Conservation (phyloP, 1,284 basidiomycete species). For the Heliocybe sulcata region DNA sequence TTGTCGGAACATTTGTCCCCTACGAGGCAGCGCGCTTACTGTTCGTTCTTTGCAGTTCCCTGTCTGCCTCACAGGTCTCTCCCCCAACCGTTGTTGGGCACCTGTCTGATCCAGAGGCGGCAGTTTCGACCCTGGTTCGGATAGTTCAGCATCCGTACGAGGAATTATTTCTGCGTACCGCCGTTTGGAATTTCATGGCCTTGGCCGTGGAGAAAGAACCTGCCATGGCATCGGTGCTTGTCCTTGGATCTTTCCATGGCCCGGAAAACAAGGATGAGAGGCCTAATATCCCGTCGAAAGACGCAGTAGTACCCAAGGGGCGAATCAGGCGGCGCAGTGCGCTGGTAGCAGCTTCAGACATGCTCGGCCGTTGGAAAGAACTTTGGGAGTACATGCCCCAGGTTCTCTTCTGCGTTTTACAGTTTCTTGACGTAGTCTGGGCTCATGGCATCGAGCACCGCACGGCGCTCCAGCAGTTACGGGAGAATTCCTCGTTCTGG, state of each 20-base stretch:
- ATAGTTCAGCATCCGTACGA: slow-evolving; percentile 69
- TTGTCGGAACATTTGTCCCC: slow-evolving; percentile 49
- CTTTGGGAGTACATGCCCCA: slow-evolving; percentile 73
- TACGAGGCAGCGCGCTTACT: slow-evolving; percentile 61
- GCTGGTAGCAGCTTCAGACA: slow-evolving; percentile 58
- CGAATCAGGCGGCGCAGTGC: slow-evolving; percentile 39
- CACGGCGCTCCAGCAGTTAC: slow-evolving; percentile 45
- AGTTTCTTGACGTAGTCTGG: slow-evolving; percentile 81
- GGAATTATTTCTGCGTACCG: slow-evolving; percentile 58
- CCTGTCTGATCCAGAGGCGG: slow-evolving; percentile 63
- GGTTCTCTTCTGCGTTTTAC: slow-evolving; percentile 67
- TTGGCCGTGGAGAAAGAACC: slow-evolving; percentile 84
- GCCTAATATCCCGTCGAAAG: slow-evolving; percentile 10
- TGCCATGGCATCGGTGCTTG: slow-evolving; percentile 77
- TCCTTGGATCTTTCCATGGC: slow-evolving; percentile 61
- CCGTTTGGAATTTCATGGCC: slow-evolving; percentile 81
- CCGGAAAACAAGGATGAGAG: slow-evolving; percentile 35
- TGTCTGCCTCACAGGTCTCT: slow-evolving; percentile 51
- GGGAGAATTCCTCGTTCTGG: slow-evolving; percentile 59
- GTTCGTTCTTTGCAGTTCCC: slow-evolving; percentile 56
- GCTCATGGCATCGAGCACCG: slow-evolving; percentile 77
- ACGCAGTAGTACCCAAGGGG: slow-evolving; percentile 17
- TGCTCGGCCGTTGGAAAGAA: slow-evolving; percentile 62
- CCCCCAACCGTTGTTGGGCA: slow-evolving; percentile 68
- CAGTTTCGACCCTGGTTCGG: slow-evolving; percentile 51